Evolutionary conservation across 495 filamentous ascomycete genomes (phyloP), one percentile per base, ranked within the genome.

Genomic region (Lophium mytilinum): DNA sequence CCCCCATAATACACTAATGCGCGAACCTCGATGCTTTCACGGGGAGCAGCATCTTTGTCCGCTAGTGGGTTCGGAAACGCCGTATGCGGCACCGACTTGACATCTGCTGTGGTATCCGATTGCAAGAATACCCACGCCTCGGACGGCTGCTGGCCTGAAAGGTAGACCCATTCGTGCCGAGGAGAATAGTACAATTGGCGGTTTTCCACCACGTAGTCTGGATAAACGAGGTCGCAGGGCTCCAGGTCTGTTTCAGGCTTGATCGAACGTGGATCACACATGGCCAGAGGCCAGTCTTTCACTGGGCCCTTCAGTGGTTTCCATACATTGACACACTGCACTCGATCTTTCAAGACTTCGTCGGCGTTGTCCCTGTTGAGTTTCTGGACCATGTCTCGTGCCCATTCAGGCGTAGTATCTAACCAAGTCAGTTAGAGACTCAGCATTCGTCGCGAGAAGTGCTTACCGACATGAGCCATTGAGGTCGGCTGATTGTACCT

Each of bases 11-110:
- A 53, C 0, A 42, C 51, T 17, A 53, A 36, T 4, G 51, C 37
- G n/a, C 51, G 37, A n/a, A 53, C 51, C 17, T 53, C 51, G 15
- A 53, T 53, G 15, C 51, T 53, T 53, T 53, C 51, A 12, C 51
- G 35, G 14, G 51, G 36, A 42, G 9, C 37, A 24, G 15, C 51
- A 21, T 53, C 30, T 10, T 42, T 21, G 19, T 19, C 15, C 9
- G 17, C 17, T 9, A 14, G 11, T 41, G 51, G 37, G 9, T 42
- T 42, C 24, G 37, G 41, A 15, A 45, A 45, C 9, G 41, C 41
- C 5, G 41, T 45, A 19, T 45, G 41, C 41, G 41, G 41, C 15
- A 45, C 41, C 19, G 41, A 45, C 41, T 45, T 45, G 1, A 45
- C 37, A 12, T 21, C 37, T 24, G 51, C 37, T 1, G 37, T 42